A percentile compares a stretch with the other conserved stretches of the same genome.
These are phyloP conservation scores for Chloroidium sp. DNA, from an alignment of 163 green algal species.

Conservation along the genomic window DNA sequence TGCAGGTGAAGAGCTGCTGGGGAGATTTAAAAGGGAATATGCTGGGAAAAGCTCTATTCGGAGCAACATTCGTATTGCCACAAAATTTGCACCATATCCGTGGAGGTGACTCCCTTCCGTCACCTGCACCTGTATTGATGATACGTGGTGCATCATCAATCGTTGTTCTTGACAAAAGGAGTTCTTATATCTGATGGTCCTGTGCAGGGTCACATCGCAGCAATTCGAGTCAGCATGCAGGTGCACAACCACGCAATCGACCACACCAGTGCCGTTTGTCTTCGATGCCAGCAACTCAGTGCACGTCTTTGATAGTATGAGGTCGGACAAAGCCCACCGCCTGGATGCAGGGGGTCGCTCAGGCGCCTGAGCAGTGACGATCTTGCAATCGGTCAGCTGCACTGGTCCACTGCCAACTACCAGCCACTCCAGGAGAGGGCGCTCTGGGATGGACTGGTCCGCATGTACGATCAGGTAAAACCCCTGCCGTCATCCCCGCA, in stretches of 20 bases:
- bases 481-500: too few species aligned
- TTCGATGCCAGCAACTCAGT: too few species aligned
- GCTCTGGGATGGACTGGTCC: conserved; percentile 73
- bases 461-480: conserved; percentile 41
- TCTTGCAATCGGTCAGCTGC: conserved; percentile 81
- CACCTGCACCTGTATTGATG: conserved; percentile 19
- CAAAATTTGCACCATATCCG: conserved; percentile 93
- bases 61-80: conserved; percentile 60
- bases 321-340: too few species aligned
- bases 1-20: conserved; percentile 51
- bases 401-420: conserved; percentile 86
- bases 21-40: conserved; percentile 55
- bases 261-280: background rate
- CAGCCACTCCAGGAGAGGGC: conserved; percentile 75
- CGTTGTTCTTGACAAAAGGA: too few species aligned
- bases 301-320: too few species aligned
- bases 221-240: conserved; percentile 39
- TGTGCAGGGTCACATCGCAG: conserved; percentile 4
- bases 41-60: conserved; percentile 29
- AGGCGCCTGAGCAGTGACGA: conserved; percentile 48
- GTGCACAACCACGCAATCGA: background rate
- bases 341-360: conserved; percentile 30
- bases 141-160: too few species aligned
- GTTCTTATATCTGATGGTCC: conserved; percentile 7
- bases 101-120: conserved; percentile 58